Percentiles rank a stretch among this genome's conserved stretches.
These are phyloP conservation scores for Paracoccidioides lutzii DNA, from an alignment of 2,329 filamentous ascomycete genomes.

Conservation along the genomic window DNA sequence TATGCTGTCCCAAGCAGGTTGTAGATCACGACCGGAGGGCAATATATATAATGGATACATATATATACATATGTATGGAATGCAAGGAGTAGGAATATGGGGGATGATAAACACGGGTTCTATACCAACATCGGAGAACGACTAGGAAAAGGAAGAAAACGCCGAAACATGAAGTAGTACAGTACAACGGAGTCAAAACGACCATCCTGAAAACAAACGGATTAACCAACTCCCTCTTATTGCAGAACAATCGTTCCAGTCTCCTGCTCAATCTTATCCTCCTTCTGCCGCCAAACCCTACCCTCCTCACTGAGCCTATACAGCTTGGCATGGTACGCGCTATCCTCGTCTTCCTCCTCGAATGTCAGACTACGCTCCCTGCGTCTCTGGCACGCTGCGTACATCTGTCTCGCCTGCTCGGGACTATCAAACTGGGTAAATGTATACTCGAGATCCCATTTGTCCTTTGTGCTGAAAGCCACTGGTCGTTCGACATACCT, in stretches of 20 bases:
- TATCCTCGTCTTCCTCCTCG: conserved; percentile 29
- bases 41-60: too few species aligned
- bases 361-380: conserved; percentile 36
- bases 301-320: conserved; percentile 42
- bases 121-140: background rate
- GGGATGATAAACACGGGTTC: background rate
- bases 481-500: conserved; percentile 48
- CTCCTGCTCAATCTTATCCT: conserved; percentile 41
- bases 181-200: background rate
- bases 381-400: conserved; percentile 43
- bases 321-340: conserved; percentile 22
- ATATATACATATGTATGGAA: too few species aligned
- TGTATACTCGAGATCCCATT: conserved; percentile 69
- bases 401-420: conserved; percentile 39
- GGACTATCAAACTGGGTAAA: conserved; percentile 47
- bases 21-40: too few species aligned
- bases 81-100: too few species aligned
- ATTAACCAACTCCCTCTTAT: background rate
- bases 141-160: background rate
- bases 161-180: background rate
- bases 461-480: conserved; percentile 31
- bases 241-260: conserved; percentile 35
- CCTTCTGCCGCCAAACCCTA: conserved; percentile 41
- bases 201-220: background rate
- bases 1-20: too few species aligned